Percentiles rank a stretch among this genome's conserved stretches.
phyloP scores from a whole-genome alignment of 805 yeast genomes.

The Crinitomyces ghanaensis region DNA sequence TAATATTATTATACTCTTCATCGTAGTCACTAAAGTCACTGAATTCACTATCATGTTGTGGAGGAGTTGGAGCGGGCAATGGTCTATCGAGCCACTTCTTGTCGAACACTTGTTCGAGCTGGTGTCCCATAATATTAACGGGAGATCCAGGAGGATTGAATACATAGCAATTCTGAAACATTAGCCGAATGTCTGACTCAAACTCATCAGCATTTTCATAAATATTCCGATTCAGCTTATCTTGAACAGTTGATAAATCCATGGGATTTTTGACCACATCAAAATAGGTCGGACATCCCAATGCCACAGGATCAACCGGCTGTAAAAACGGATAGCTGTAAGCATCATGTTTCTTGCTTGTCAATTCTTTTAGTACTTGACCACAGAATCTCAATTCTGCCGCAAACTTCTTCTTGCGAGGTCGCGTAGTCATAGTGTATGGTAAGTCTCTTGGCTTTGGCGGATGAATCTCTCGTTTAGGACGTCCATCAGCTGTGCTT shows the following conservation, averaged over 20 bases:
- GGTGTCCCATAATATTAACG: slow-evolving; percentile 90
- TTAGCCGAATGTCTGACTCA: slow-evolving; percentile 68
- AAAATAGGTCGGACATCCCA: slow-evolving; percentile 81
- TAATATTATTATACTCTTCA: slow-evolving; percentile 31
- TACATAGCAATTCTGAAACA: slow-evolving; percentile 78
- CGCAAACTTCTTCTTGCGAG: slow-evolving; percentile 83
- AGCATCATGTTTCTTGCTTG: slow-evolving; percentile 64
- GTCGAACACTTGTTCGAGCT: slow-evolving; percentile 75
- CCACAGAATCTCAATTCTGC: slow-evolving; percentile 82
- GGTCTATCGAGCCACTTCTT: slow-evolving; percentile 85
- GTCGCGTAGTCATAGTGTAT: slow-evolving; percentile 68
- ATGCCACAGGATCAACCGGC: slow-evolving; percentile 92
- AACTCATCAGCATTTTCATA: slow-evolving; percentile 85
- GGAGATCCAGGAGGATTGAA: slow-evolving; percentile 97
- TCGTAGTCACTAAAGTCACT: slow-evolving; percentile 30
- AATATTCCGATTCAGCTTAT: slow-evolving; percentile 72
- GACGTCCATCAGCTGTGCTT: slow-evolving; percentile 55
- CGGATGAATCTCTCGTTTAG: slow-evolving; percentile 93
- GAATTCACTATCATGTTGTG: slow-evolving; percentile 33
- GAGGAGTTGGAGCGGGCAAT: slow-evolving; percentile 50
- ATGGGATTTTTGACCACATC: slow-evolving; percentile 85
- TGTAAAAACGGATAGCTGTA: slow-evolving; percentile 82
- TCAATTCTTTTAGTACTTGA: slow-evolving; percentile 69
- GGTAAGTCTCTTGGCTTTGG: slow-evolving; percentile 92
- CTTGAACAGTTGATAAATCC: slow-evolving; percentile 82